phyloP scores from a whole-genome alignment of 495 filamentous ascomycete species.

The Penicillium canariense region DNA sequence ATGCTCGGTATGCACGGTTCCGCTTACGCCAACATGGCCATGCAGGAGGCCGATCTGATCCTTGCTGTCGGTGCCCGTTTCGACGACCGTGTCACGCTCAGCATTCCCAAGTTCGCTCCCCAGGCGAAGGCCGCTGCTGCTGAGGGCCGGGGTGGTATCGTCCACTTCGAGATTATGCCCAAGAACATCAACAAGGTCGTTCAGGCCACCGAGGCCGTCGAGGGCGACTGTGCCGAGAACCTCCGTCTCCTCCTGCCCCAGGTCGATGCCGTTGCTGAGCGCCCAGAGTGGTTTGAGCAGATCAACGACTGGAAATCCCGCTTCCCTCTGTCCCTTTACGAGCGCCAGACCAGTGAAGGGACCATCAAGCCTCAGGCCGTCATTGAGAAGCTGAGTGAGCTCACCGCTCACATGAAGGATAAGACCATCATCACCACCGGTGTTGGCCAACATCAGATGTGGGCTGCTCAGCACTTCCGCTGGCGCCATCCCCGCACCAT shows the following conservation, averaged over 20 bases:
- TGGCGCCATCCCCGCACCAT: slow-evolving; percentile 87
- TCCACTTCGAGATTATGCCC: slow-evolving; percentile 65
- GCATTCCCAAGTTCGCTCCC: slow-evolving; percentile 55
- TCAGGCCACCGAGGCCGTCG: slow-evolving; percentile 59
- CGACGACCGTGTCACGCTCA: slow-evolving; percentile 60
- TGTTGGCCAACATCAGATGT: slow-evolving; percentile 98
- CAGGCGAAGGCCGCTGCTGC: slow-evolving; percentile 54
- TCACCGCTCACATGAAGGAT: slow-evolving; percentile 72
- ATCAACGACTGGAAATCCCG: slow-evolving; percentile 87
- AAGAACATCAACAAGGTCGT: slow-evolving; percentile 68
- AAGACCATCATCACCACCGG: slow-evolving; percentile 86
- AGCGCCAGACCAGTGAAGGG: slow-evolving; percentile 63
- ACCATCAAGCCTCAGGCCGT: slow-evolving; percentile 89
- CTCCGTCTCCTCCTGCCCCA: slow-evolving; percentile 68
- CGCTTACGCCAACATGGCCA: slow-evolving; percentile 63
- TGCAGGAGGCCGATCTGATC: slow-evolving; percentile 63
- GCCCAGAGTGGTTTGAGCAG: slow-evolving; percentile 82
- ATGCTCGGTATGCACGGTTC: slow-evolving; percentile 69
- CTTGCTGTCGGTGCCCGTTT: slow-evolving; percentile 64
- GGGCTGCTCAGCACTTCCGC: slow-evolving; percentile 90
- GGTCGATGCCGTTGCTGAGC: slow-evolving; percentile 58
- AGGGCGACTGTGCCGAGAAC: slow-evolving; percentile 63
- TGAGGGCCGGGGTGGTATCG: slow-evolving; percentile 58
- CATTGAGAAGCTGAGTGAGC: slow-evolving; percentile 76
- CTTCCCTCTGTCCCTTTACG: slow-evolving; percentile 74